A percentile compares a stretch with the other conserved stretches of the same genome.
Evolutionary conservation across 2,329 filamentous ascomycete species (phyloP).

Genomic region (Emericellopsis cladophorae): DNA sequence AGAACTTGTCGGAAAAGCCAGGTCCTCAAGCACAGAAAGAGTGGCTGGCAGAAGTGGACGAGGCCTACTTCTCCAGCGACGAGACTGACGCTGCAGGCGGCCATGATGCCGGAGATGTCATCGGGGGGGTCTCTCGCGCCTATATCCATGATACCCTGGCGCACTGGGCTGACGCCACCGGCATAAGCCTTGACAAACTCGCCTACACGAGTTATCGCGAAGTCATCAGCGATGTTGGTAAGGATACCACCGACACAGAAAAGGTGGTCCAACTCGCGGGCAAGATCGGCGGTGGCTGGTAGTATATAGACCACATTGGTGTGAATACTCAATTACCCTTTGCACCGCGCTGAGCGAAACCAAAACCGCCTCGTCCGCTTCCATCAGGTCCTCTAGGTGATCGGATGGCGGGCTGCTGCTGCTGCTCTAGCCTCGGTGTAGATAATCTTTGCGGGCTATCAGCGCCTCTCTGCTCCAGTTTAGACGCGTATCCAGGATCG

Average conservation of each 20-base stretch:
- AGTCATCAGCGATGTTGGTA: conserved; percentile 91
- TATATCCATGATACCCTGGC: conserved; percentile 56
- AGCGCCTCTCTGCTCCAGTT: conserved; percentile 35
- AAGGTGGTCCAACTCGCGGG: conserved; percentile 79
- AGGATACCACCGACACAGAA: conserved; percentile 60
- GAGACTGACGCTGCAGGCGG: conserved; percentile 28
- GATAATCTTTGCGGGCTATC: conserved; percentile 19
- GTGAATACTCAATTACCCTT: conserved; percentile 18
- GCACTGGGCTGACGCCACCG: conserved; percentile 65
- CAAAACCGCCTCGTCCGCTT: conserved; percentile 65
- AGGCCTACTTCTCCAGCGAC: conserved; percentile 72
- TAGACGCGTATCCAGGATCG: conserved; percentile 61
- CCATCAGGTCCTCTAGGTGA: conserved; percentile 68
- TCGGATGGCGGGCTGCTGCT: conserved; percentile 54
- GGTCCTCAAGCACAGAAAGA: conserved; percentile 72
- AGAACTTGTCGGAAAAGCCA: conserved; percentile 37
- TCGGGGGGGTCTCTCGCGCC: conserved; percentile 53
- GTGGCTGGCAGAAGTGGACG: conserved; percentile 72
- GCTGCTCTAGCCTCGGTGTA: conserved; percentile 44
- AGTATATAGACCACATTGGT: conserved; percentile 14
- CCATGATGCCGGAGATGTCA: conserved; percentile 22
- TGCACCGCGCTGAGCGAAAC: conserved; percentile 54
- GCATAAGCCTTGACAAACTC: conserved; percentile 58
- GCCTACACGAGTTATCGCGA: conserved; percentile 80
- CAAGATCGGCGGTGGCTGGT: conserved; percentile 92